Evolutionary conservation across 345 rosid species (phyloP).

Genomic region (Geranium rotundifolium): DNA sequence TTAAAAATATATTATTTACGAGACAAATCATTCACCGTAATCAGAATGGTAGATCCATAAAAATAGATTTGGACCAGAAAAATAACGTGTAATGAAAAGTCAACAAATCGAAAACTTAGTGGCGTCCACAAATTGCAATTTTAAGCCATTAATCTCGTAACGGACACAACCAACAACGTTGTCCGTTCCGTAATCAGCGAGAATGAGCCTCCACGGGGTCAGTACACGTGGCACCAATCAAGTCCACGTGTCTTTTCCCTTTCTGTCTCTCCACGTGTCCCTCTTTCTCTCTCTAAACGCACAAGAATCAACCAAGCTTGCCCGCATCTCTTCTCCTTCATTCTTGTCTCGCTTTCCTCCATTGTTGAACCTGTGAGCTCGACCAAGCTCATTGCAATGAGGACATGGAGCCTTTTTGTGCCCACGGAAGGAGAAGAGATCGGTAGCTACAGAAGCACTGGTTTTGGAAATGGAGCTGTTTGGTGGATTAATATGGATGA

Average conservation of each 20-base stretch:
- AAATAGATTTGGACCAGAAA: neutral
- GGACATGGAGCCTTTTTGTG: neutral
- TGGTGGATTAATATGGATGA: conserved; percentile 16
- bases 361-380: neutral
- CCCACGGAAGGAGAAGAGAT: neutral
- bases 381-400: neutral
- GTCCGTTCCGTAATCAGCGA: neutral
- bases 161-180: neutral
- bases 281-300: neutral
- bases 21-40: too few species aligned
- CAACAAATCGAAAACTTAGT: neutral
- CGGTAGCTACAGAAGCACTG: neutral
- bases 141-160: neutral
- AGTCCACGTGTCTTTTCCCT: neutral
- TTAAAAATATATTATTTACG: too few species aligned
- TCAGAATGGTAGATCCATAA: too few species aligned
- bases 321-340: neutral
- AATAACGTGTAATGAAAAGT: neutral
- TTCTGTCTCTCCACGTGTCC: neutral
- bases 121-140: neutral
- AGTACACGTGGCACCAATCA: neutral
- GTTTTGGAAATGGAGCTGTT: neutral
- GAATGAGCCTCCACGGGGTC: neutral
- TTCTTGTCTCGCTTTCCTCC: neutral
- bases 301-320: neutral